These are phyloP conservation scores for Trichoderma polysporum DNA, from an alignment of 2,329 filamentous ascomycete genomes.

Conservation along the genomic window DNA sequence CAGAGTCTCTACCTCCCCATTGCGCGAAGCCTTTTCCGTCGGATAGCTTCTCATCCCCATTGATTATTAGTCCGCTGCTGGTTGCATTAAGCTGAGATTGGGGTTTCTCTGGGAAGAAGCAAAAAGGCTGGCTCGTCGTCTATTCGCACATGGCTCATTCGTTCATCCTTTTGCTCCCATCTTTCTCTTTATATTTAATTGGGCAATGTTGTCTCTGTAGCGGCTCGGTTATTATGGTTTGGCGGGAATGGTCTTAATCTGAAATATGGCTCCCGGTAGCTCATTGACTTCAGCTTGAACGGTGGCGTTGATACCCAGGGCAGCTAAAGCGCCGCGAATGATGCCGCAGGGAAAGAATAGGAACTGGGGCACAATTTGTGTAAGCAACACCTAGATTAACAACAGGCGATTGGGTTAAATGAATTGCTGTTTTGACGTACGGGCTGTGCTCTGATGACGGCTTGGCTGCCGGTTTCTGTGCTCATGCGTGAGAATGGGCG, in stretches of 20 bases:
- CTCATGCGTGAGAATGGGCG: slow-evolving; percentile 88
- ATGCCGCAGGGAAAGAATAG: slow-evolving; percentile 94
- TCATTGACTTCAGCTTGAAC: slow-evolving; percentile 89
- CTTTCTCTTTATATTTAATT: neutral
- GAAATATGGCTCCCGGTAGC: slow-evolving; percentile 85
- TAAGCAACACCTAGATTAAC: slow-evolving; percentile 15
- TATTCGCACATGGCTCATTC: neutral
- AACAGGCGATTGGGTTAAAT: neutral
- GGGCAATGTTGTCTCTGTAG: neutral
- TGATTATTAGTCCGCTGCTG: neutral
- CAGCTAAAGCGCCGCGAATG: slow-evolving; percentile 87
- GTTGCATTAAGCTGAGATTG: neutral
- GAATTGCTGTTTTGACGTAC: slow-evolving; percentile 50
- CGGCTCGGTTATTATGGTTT: slow-evolving; percentile 34
- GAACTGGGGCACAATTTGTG: slow-evolving; percentile 56
- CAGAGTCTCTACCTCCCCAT: slow-evolving; percentile 19
- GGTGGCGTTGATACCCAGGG: slow-evolving; percentile 83
- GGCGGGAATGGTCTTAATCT: slow-evolving; percentile 79
- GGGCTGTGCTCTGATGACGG: slow-evolving; percentile 72
- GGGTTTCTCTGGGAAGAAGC: neutral
- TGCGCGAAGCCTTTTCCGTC: neutral
- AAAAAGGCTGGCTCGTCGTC: neutral
- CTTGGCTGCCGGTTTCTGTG: slow-evolving; percentile 72
- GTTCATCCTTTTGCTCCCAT: neutral
- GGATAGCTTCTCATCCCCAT: slow-evolving; percentile 2